Evolutionary conservation across 1,139 yeast genomes (phyloP), one percentile per base, ranked within the genome.

Genomic region (Candida pseudoviswanathii): DNA sequence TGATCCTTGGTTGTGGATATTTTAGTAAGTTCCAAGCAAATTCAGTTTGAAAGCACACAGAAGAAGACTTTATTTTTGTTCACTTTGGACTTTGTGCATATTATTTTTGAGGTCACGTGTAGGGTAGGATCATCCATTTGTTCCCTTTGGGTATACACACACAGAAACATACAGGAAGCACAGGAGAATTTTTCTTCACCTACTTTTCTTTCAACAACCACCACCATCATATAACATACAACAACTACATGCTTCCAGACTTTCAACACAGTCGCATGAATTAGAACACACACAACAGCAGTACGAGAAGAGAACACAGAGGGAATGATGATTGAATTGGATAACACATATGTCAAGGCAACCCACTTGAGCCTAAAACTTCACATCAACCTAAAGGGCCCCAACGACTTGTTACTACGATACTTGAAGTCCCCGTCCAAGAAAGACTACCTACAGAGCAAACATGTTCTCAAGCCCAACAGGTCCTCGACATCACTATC

Each of bases 401-500:
- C 31, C 11, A 37, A 37, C 26, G 41, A 37, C 24, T 37, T 25
- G n/a, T 37, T 37, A 25, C 16, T 37, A 25, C 27, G 29, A 10
- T 37, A 37, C 26, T 25, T 37, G 11, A 37, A 37, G 26, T 25
- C 41, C 2, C 41, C 41, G 4, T 22, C 38, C 24, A 43, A 41
- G 21, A 31, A 29, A 34, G 38, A 29, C 16, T 37, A 38, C 37
- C 47, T 27, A 43, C 27, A 30, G 10, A n/a, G 25, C n/a, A 27
- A 16, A n/a, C 46, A 41, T 10, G 29, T 32, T 1, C 38, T 38
- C 10, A 37, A 37, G 11, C 31, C 37, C 8, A 38, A 26, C 26
- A 27, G 41, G n/a, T 37, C 41, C 25, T 37, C 27, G n/a, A 24
- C 41, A 3, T 25, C 41, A 37, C 11, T 37, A 37, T 37, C 41